Base-by-base conservation (phyloP, 257 asterid species). In the Petunia axillaris region DNA sequence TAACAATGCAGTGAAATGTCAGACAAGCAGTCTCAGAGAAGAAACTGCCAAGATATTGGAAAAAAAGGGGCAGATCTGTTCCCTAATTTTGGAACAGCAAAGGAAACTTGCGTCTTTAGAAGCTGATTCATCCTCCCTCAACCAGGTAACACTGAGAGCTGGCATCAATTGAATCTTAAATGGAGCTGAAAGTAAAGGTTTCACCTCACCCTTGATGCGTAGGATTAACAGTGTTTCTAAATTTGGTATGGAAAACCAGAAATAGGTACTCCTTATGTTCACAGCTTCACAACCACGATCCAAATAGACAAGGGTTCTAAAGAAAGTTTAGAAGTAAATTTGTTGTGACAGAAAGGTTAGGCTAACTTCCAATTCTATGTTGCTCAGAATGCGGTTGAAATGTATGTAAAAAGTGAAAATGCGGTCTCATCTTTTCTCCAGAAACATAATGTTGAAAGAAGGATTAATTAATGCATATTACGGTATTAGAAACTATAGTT, bases 11-110 rank as follows among this genome's bases (percentile, higher is more conserved):
- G 98, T 83, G 86, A 93, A 87, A 87, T 84, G 82, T 80, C 93
- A 90, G 81, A 86, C 82, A 16, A 83, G 70, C 86, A 88, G 76
- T 73, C 81, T 91, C 73, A 88, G 82, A 87, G 95, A 87, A 82
- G 97, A 89, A 83, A 75, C 73, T 76, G 86, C 86, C 58, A 76
- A 78, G 82, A 89, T 89, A 83, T 80, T 86, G 83, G 87, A 89
- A 81, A 85, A 84, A 35, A 93, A 87, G 84, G 90, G 90, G 78
- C 82, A 87, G 75, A 86, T 91, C 84, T 85, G 92, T 84, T 81
- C 76, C 62, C 82, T 83, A 87, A 91, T 94, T 82, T 74, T 89
- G 89, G 93, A 89, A 80, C 91, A 85, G 53, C 94, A 88, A 87
- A 89, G 85, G 82, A 93, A 89, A 86, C 75, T 88, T 55, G 81